Evolutionary conservation across 139 green algal species (phyloP), one percentile per base, ranked within the genome.

Genomic region (Chlamydomonas urium): DNA sequence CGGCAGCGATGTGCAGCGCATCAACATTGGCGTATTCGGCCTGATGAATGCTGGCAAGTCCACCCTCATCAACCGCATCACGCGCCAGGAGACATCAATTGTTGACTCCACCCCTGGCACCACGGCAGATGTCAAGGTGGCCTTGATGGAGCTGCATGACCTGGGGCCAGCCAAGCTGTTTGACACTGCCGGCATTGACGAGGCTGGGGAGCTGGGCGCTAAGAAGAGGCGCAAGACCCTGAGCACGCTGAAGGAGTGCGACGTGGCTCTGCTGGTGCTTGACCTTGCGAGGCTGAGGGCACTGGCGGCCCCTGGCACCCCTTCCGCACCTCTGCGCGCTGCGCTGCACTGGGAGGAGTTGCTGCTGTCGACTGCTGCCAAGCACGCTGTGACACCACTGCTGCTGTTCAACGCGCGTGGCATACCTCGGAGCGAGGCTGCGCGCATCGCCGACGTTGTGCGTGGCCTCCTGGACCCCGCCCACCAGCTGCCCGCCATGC

Each of bases 1-100:
- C 34, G 80, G 80, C 34, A 78, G 65, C n/a, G 83, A 88, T 24
- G 76, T 86, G 65, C 85, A 77, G 28, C 75, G 85, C 53, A 77
- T 81, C 67, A 91, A 91, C 73, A 77, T 91, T 21, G 85, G 83
- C 45, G 82, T 91, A 33, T 89, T 91, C 71, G 85, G 85, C 47
- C 66, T 77, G 28, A 91, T 91, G 85, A 91, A 91, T 76, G 79
- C 84, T n/a, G 77, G 86, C 67, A 91, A 83, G 73, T 82, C 26
- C 32, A 91, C 73, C 21, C 68, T 88, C 45, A 86, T 93, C 75
- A 92, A 92, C 75, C 75, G 78, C 6, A 77, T 91, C 62, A 84
- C 85, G 21, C 80, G 81, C 24, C 83, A 90, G 76, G 85, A 90
- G 73, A 82, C 81, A 0, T 81, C 65, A 71, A 91, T 91, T 37